Conservation (phyloP, 192 early-diverging fungal species). For the Entrophospora sp. region DNA sequence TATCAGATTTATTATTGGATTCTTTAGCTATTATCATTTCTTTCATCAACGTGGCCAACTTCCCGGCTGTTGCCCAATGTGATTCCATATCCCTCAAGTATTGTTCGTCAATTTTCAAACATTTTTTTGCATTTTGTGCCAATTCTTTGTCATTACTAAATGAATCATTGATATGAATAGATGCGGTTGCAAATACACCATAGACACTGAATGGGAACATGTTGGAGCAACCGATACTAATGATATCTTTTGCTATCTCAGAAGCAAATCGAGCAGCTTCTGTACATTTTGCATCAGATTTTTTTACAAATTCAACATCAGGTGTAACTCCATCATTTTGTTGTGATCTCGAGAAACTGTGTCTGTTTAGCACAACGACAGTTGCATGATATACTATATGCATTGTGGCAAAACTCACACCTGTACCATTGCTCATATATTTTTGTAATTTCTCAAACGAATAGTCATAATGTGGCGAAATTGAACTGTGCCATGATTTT, state of each 20-base stretch:
- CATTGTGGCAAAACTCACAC: slow-evolving; percentile 28
- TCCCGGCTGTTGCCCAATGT: slow-evolving; percentile 47
- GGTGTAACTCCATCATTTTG: slow-evolving; percentile 20
- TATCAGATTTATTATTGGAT: not conserved
- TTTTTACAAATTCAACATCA: slow-evolving; percentile 27
- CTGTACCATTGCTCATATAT: slow-evolving; percentile 21
- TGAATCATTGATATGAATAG: slow-evolving; percentile 41
- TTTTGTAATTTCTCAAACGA: slow-evolving; percentile 31
- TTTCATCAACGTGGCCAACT: slow-evolving; percentile 17
- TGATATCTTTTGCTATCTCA: slow-evolving; percentile 29
- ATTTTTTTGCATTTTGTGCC: slow-evolving; percentile 29
- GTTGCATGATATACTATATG: slow-evolving; percentile 40
- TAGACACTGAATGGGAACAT: slow-evolving; percentile 41
- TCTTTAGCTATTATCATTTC: not conserved
- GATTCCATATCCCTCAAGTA: slow-evolving; percentile 32
- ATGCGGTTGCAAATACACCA: slow-evolving; percentile 39
- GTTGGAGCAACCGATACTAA: slow-evolving; percentile 16
- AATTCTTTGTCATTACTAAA: slow-evolving; percentile 30
- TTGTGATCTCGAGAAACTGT: slow-evolving; percentile 28
- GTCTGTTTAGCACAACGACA: slow-evolving; percentile 40
- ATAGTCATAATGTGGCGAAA: slow-evolving; percentile 27
- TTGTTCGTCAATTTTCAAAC: slow-evolving; percentile 34
- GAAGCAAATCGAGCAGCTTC: slow-evolving; percentile 34
- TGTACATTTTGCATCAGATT: slow-evolving; percentile 31
- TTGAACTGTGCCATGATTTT: slow-evolving; percentile 29